Evolutionary conservation across 1,139 yeast genomes (phyloP).

Genomic region (Lodderomyces margitis): DNA sequence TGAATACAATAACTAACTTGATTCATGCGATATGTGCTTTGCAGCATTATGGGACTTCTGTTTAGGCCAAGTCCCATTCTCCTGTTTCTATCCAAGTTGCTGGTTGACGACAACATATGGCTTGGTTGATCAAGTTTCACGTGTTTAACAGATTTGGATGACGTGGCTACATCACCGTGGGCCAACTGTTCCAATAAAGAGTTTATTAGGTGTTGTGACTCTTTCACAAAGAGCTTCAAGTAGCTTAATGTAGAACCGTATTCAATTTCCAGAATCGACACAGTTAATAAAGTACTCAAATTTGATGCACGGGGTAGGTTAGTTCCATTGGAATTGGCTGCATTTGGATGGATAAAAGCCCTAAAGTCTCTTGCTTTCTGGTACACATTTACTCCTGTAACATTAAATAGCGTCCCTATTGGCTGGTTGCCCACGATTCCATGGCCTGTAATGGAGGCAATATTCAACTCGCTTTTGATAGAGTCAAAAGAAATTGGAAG

Average conservation of each 20-base stretch:
- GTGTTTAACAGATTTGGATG: background rate
- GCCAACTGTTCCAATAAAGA: background rate
- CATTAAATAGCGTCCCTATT: slow-evolving; percentile 17
- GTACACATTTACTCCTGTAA: slow-evolving; percentile 22
- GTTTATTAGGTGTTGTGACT: slow-evolving; percentile 13
- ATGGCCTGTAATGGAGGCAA: slow-evolving; percentile 29
- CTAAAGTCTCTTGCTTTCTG: slow-evolving; percentile 25
- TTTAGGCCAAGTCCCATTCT: slow-evolving; percentile 11
- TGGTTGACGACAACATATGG: slow-evolving; percentile 5
- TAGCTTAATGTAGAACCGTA: slow-evolving; percentile 16
- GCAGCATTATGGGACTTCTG: slow-evolving; percentile 4
- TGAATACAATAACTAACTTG: slow-evolving; percentile 22
- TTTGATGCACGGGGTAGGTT: slow-evolving; percentile 21
- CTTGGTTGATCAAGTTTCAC: slow-evolving; percentile 5
- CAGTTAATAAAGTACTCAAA: slow-evolving; percentile 19
- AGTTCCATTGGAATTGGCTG: slow-evolving; percentile 12
- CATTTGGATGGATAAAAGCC: slow-evolving; percentile 21
- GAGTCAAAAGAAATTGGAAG: slow-evolving; percentile 42
- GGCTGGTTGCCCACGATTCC: slow-evolving; percentile 9
- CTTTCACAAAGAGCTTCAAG: slow-evolving; percentile 16
- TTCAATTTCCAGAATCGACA: slow-evolving; percentile 21
- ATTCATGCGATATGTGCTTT: background rate
- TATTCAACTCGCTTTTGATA: slow-evolving; percentile 24
- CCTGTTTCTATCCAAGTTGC: slow-evolving; percentile 8
- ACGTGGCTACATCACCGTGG: background rate